Evolutionary conservation across 345 rosid species (phyloP), one percentile per base, ranked within the genome.

Genomic region (Brassica cretica): DNA sequence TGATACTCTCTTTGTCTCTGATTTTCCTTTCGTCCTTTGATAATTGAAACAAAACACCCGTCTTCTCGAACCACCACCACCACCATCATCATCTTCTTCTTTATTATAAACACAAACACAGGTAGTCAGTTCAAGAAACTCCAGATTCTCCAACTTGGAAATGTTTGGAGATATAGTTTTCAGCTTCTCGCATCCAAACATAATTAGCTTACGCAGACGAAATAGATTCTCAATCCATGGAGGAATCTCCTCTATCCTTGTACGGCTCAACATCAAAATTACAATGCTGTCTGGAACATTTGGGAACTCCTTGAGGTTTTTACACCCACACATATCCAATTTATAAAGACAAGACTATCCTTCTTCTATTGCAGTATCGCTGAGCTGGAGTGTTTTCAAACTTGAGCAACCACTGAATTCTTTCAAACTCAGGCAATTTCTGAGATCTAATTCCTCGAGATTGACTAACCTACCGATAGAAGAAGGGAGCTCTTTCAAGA

Each of bases 281-380:
- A 8, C 16, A 8, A 72, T 63, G 68, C 27, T 60, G 29, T 62
- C 11, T 9, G 70, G 76, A 73, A 73, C 70, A 29, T 64, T 7
- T 66, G 84, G 77, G 11, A 83, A 80, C 7, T 18, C 33, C 37
- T 19, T 37, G n/a, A 83, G 75, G 3, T 11, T 70, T 12, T 1
- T 16, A 46, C 84, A 77, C 1, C 24, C 2, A 0, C 0, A 3
- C 72, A 83, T 25, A 66, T 37, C 18, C 25, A 83, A 44, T 5
- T 0, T 0, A 0, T 0, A 5, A 15, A 83, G 77, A 3, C 11
- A 10, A 12, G 76, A 16, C 15, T n/a, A 84, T 74, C 1, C 12
- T 16, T 78, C 71, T n/a, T 24, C 8, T n/a, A 84, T 74, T 0
- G 70, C 64, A 0, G 78, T 32, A 10, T 46, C 24, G 2, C 12